A percentile compares a stretch with the other conserved stretches of the same genome.
Conservation (phyloP, 2,329 filamentous ascomycete genomes). For the Verticillium dahliae region DNA sequence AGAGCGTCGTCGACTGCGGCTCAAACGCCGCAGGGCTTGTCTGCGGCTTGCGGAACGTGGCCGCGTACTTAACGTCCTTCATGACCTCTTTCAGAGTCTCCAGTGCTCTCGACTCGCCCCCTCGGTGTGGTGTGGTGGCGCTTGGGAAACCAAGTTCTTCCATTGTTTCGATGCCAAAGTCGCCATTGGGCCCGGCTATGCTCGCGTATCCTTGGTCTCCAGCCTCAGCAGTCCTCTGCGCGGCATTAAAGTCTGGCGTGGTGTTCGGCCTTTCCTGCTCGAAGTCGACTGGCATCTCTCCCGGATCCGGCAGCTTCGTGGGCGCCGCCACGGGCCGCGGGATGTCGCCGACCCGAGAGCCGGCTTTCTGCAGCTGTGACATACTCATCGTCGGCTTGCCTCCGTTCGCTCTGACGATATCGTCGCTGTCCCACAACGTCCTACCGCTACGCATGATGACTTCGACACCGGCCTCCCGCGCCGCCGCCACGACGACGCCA, state of each 20-base stretch:
- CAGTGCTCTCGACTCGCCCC: conserved; percentile 63
- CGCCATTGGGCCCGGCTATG: conserved; percentile 59
- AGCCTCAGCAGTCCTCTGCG: conserved; percentile 34
- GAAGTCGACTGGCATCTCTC: conserved; percentile 52
- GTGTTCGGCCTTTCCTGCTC: conserved; percentile 45
- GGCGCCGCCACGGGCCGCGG: conserved; percentile 56
- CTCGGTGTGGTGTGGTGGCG: conserved; percentile 60
- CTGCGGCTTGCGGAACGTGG: conserved; percentile 69
- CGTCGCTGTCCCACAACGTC: conserved; percentile 69
- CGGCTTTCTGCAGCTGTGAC: conserved; percentile 57
- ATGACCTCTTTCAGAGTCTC: conserved; percentile 52
- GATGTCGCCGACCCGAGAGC: conserved; percentile 55
- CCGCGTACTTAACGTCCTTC: conserved; percentile 57
- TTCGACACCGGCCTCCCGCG: conserved; percentile 58
- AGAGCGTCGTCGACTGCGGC: conserved; percentile 65
- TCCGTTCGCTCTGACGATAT: conserved; percentile 57
- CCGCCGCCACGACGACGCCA: conserved; percentile 48
- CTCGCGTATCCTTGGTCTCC: conserved; percentile 51
- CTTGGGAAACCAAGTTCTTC: conserved; percentile 61
- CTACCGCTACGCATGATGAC: conserved; percentile 59
- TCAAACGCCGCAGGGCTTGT: conserved; percentile 69
- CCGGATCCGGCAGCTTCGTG: conserved; percentile 54
- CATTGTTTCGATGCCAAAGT: conserved; percentile 66
- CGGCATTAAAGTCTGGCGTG: conserved; percentile 54
- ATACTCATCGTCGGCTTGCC: conserved; percentile 73